Evolutionary conservation across 2,329 filamentous ascomycete species (phyloP).

Genomic region (Dactylellina haptotyla): DNA sequence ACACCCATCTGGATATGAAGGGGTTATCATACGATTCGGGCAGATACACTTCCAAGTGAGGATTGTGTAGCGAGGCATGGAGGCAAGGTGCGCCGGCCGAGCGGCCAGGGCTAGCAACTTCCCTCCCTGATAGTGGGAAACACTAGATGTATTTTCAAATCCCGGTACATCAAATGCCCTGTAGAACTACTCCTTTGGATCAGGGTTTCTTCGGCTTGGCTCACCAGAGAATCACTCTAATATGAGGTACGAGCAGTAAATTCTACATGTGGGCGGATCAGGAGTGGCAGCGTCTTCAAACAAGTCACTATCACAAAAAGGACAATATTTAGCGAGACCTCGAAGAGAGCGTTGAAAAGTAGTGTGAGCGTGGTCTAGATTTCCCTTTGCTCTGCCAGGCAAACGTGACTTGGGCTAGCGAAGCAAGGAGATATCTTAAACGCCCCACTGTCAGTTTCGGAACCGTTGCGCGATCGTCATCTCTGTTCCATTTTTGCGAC

Average conservation of each 20-base stretch:
- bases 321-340: constrained; percentile 1
- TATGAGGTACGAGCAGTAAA: constrained; percentile 13
- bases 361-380: constrained; percentile 30
- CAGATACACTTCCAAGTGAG: constrained; percentile 32
- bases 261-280: constrained; percentile 12
- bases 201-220: constrained; percentile 8
- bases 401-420: constrained; percentile 22
- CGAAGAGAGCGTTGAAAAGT: not conserved
- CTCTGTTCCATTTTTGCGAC: constrained; percentile 1
- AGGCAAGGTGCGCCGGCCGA: constrained; percentile 41
- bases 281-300: constrained; percentile 10
- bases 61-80: constrained; percentile 48
- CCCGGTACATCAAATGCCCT: constrained; percentile 10
- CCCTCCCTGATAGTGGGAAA: not conserved
- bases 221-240: constrained; percentile 5
- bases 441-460: constrained; percentile 1
- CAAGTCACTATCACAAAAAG: constrained; percentile 27
- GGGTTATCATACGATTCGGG: constrained; percentile 1
- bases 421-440: constrained; percentile 46
- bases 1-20: constrained; percentile 13
- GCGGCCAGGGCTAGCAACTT: constrained; percentile 28
- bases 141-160: constrained; percentile 20
- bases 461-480: constrained; percentile 12
- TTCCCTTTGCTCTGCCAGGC: constrained; percentile 21
- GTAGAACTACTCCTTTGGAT: constrained; percentile 1